Conservation (phyloP, 2,329 filamentous ascomycete species). For the Pseudocercospora musae region DNA sequence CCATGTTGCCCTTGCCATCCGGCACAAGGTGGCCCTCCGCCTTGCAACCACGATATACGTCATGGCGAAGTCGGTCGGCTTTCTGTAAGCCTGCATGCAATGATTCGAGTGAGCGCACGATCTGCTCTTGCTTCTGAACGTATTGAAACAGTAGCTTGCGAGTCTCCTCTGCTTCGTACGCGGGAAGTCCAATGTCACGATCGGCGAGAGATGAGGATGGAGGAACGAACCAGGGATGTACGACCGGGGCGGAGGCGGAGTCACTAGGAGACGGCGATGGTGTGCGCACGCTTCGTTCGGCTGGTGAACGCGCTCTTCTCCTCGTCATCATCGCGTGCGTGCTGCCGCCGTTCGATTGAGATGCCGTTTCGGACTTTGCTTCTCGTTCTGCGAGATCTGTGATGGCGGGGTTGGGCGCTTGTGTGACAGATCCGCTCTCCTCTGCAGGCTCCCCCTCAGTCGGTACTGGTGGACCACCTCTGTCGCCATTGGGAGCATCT, state of each 20-base stretch:
- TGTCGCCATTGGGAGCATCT: background rate
- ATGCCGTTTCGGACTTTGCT: slow-evolving; percentile 39
- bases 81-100: slow-evolving; percentile 69
- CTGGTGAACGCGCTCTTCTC: slow-evolving; percentile 46
- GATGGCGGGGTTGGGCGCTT: slow-evolving; percentile 18
- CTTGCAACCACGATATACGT: slow-evolving; percentile 72
- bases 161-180: slow-evolving; percentile 73
- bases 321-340: slow-evolving; percentile 56
- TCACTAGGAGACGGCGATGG: slow-evolving; percentile 45
- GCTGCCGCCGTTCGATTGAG: slow-evolving; percentile 41
- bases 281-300: slow-evolving; percentile 36
- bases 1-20: slow-evolving; percentile 30
- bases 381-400: slow-evolving; percentile 21
- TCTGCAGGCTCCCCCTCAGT: background rate
- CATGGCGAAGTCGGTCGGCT: slow-evolving; percentile 67
- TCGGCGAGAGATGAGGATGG: slow-evolving; percentile 62
- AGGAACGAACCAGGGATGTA: slow-evolving; percentile 72
- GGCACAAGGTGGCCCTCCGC: slow-evolving; percentile 68
- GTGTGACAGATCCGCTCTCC: slow-evolving; percentile 6
- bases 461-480: background rate
- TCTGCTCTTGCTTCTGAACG: slow-evolving; percentile 82
- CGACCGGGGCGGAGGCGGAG: slow-evolving; percentile 45
- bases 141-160: slow-evolving; percentile 70
- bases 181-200: slow-evolving; percentile 68
- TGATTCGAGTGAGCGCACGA: slow-evolving; percentile 66